Evolutionary conservation across 768 basidiomycete genomes (phyloP).

Genomic region (Pleurotus tuber-regium): DNA sequence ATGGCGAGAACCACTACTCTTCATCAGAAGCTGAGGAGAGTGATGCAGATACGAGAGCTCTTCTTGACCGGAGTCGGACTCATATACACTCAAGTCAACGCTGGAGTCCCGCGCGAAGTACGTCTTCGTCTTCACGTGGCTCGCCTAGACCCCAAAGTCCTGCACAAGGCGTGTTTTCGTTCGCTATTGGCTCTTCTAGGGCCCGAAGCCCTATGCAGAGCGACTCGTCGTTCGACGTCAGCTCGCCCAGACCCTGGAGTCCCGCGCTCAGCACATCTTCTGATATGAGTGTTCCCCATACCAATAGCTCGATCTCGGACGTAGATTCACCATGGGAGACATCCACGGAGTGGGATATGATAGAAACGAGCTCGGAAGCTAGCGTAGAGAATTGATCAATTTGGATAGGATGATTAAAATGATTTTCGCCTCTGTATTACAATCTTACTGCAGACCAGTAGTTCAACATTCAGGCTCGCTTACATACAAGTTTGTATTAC

Average conservation of each 20-base stretch:
- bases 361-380: background rate
- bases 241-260: background rate
- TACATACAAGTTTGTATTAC: no score
- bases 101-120: no score
- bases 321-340: background rate
- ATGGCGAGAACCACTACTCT: background rate
- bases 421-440: no score
- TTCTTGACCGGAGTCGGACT: no score
- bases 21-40: background rate
- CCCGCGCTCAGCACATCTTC: background rate
- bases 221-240: background rate
- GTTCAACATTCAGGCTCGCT: no score
- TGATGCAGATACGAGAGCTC: no score
- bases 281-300: background rate
- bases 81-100: no score
- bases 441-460: no score
- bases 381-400: background rate
- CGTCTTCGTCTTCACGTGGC: no score
- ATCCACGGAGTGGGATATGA: background rate
- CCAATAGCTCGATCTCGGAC: background rate
- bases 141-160: no score
- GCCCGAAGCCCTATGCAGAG: background rate
- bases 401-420: no score
- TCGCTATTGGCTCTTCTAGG: background rate
- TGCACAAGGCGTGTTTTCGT: background rate